Evolutionary conservation across 805 yeast genomes (phyloP).

Genomic region (Candida takata): DNA sequence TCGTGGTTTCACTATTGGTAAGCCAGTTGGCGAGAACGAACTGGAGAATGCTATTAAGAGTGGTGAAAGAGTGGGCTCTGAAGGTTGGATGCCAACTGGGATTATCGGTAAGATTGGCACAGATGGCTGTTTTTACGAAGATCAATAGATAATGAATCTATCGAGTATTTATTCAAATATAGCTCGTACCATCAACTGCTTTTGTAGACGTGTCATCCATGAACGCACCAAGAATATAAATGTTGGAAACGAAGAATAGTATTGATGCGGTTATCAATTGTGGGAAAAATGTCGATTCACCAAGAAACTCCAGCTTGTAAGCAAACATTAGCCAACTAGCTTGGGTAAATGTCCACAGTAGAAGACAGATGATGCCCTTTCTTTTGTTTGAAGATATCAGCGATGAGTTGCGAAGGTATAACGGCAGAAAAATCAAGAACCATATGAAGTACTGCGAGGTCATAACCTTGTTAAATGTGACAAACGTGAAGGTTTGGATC

Average conservation of each 20-base stretch:
- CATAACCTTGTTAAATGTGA: conserved; percentile 71
- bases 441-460: conserved; percentile 96
- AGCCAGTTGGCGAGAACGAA: conserved; percentile 29
- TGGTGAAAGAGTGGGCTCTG: conserved; percentile 35
- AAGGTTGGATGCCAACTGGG: conserved; percentile 45
- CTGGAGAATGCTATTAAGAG: conserved; percentile 24
- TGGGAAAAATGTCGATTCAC: conserved; percentile 54
- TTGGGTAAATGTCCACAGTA: conserved; percentile 66
- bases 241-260: conserved; percentile 54
- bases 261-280: conserved; percentile 50
- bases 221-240: conserved; percentile 51
- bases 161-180: too few species aligned
- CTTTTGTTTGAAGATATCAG: conserved; percentile 22
- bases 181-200: not conserved
- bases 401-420: conserved; percentile 46
- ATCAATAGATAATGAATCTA: conserved; percentile 5
- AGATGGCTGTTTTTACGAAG: conserved; percentile 66
- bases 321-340: conserved; percentile 75
- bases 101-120: conserved; percentile 55
- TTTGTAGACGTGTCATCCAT: conserved; percentile 27
- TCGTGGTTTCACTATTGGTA: conserved; percentile 66
- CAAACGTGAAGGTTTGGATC: conserved; percentile 73
- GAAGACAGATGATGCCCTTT: conserved; percentile 36
- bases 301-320: conserved; percentile 74
- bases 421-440: conserved; percentile 83